Conservation (phyloP, 148 eudicot genomes). For the Polygonum aviculare region DNA sequence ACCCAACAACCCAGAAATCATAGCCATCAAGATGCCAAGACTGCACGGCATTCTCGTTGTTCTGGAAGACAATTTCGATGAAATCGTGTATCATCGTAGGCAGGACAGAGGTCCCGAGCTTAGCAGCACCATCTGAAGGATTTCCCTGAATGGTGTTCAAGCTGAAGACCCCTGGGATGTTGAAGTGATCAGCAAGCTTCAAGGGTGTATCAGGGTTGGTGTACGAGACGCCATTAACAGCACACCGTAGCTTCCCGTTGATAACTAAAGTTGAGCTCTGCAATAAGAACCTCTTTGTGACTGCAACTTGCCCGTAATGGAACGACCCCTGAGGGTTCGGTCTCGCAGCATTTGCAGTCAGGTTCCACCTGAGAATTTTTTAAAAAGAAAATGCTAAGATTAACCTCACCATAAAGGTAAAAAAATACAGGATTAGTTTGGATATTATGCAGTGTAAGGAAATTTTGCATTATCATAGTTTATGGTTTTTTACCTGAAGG, state of each 20-base stretch:
- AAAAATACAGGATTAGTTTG: neutral
- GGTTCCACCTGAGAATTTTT: slow-evolving; percentile 55
- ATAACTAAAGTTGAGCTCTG: slow-evolving; percentile 65
- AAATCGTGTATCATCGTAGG: slow-evolving; percentile 57
- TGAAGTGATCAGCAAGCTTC: slow-evolving; percentile 87
- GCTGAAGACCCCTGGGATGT: slow-evolving; percentile 72
- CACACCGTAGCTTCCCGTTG: slow-evolving; percentile 67
- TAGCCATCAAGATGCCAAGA: slow-evolving; percentile 99
- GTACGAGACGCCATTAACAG: slow-evolving; percentile 75
- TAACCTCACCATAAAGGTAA: neutral
- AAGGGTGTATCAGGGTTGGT: slow-evolving; percentile 66
- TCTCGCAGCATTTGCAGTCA: slow-evolving; percentile 95
- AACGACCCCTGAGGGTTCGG: slow-evolving; percentile 97
- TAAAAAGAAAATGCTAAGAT: slow-evolving; percentile 7
- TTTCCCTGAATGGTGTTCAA: slow-evolving; percentile 48
- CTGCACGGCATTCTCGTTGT: slow-evolving; percentile 56
- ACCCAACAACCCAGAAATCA: slow-evolving; percentile 98
- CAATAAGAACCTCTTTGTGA: slow-evolving; percentile 45
- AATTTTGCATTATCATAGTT: no score
- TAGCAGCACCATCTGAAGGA: slow-evolving; percentile 48
- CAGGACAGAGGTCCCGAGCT: slow-evolving; percentile 51
- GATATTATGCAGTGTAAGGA: neutral
- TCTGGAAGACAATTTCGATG: slow-evolving; percentile 77
- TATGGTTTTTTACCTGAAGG: slow-evolving; percentile 45
- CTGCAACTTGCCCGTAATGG: slow-evolving; percentile 71